phyloP scores from a whole-genome alignment of 2,329 filamentous ascomycete genomes.

The Pseudogymnoascus sp. region DNA sequence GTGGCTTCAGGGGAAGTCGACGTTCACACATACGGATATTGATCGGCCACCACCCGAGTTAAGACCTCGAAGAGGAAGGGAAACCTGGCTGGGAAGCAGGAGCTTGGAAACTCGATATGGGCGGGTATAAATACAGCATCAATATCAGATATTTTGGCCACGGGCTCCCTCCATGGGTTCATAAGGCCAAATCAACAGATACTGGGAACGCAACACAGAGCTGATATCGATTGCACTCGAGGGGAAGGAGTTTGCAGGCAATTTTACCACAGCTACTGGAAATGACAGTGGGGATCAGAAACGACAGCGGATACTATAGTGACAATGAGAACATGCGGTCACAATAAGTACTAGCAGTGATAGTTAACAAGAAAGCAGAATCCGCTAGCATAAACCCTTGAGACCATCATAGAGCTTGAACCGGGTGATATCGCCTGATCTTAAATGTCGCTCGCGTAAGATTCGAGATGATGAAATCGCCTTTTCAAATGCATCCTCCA shows the following conservation, averaged over 20 bases:
- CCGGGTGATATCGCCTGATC: too few relatives aligned
- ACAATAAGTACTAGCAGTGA: background rate
- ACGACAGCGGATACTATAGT: background rate
- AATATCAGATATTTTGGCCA: background rate
- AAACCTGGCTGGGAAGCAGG: background rate
- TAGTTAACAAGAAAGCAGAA: too few relatives aligned
- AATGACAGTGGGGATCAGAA: background rate
- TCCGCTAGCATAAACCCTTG: too few relatives aligned
- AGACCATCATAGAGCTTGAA: too few relatives aligned
- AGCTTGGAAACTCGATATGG: background rate
- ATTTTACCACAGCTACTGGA: background rate
- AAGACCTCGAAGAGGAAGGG: background rate
- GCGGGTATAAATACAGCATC: background rate
- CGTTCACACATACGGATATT: background rate
- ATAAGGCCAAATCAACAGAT: too few relatives aligned
- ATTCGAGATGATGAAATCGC: too few relatives aligned
- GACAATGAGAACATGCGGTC: background rate
- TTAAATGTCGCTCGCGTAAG: too few relatives aligned
- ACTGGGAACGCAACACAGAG: too few relatives aligned
- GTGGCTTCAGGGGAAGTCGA: background rate
- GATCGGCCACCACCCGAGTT: background rate
- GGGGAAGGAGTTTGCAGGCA: background rate
- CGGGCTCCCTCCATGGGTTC: too few relatives aligned
- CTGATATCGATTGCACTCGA: too few relatives aligned
- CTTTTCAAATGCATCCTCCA: too few relatives aligned